Evolutionary conservation across 306 rosid genomes (phyloP), one percentile per base, ranked within the genome.

Genomic region (Cicer chorassanicum): DNA sequence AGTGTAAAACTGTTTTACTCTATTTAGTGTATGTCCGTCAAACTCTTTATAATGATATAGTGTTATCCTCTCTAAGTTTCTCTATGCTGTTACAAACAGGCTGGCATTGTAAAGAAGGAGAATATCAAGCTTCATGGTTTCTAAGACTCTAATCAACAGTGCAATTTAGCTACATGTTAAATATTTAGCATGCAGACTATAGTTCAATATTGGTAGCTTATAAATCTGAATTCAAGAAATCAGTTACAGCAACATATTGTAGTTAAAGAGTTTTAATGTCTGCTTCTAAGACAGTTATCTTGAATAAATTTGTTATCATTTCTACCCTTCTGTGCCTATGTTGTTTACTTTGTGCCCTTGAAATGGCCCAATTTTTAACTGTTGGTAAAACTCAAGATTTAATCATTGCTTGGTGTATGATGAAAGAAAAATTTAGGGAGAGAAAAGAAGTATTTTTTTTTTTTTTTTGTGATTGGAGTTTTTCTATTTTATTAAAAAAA

Each of bases 21-120:
- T 29, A 29, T 29, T 4, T 29, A 29, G 36, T 19, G 21, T 29
- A 29, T 29, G 36, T 3, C 5, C 36, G 5, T 3, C 36, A 29
- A 29, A 29, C 1, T 29, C 36, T 29, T 29, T 29, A 29, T 29
- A 29, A 12, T 8, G 29, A 53, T 24, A 60, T 10, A 1, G 15
- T 15, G 19, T 59, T 64, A 36, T 63, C 4, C n/a, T 70, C 41
- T 43, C 15, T 51, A 8, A 56, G 10, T 66, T 78, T 15, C 2
- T 74, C 5, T 72, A 39, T 74, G 55, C 10, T 77, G 63, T 71
- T 68, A 49, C 60, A 57, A 77, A 39, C 81, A 86, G 87, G 90
- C 87, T 13, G 87, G 90, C 53, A 83, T 86, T 72, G 90, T 76
- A n/a, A 86, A 86, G 86, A 86, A 86, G 84, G 90, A 86, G 71